These are phyloP conservation scores for Hebeloma cylindrosporum DNA, from an alignment of 768 basidiomycete genomes.

Conservation along the genomic window DNA sequence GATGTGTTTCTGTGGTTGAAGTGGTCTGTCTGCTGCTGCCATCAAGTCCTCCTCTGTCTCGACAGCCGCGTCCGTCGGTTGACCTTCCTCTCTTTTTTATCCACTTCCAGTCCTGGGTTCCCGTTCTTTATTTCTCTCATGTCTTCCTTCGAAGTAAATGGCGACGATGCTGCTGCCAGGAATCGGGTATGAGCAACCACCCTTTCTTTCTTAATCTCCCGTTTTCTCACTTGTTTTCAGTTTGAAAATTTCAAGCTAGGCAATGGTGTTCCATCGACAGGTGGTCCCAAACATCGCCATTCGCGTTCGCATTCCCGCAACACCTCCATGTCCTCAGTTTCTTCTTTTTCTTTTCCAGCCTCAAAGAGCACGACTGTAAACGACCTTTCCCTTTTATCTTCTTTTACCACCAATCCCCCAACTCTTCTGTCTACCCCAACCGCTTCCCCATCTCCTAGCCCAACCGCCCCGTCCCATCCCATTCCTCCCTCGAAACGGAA, in stretches of 20 bases:
- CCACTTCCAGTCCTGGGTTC: constrained; percentile 32
- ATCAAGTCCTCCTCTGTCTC: constrained; percentile 17
- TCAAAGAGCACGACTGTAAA: constrained; percentile 37
- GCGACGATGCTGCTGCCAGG: constrained; percentile 40
- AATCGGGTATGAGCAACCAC: constrained; percentile 36
- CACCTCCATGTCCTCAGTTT: constrained; percentile 52
- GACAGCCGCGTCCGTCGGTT: too few species aligned
- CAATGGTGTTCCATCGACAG: constrained; percentile 40
- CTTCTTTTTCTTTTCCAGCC: constrained; percentile 38
- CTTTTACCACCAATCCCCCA: constrained; percentile 22
- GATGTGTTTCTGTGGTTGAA: constrained; percentile 25
- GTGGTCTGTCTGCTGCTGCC: constrained; percentile 15
- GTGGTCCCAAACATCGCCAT: constrained; percentile 48
- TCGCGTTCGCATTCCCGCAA: constrained; percentile 74
- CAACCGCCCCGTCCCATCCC: constrained; percentile 17
- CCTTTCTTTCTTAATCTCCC: constrained; percentile 1
- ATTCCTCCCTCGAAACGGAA: constrained; percentile 54
- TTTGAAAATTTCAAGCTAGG: constrained; percentile 77
- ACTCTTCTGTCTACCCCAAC: constrained; percentile 11
- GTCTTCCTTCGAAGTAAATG: constrained; percentile 26
- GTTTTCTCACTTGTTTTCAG: constrained; percentile 33
- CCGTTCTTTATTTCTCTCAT: constrained; percentile 30
- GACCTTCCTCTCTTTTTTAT: constrained; percentile 16
- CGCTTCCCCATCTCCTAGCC: constrained; percentile 9
- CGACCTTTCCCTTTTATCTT: constrained; percentile 29